Conservation (phyloP, 2,329 filamentous ascomycete species). For the Tolypocladium nubicola region DNA sequence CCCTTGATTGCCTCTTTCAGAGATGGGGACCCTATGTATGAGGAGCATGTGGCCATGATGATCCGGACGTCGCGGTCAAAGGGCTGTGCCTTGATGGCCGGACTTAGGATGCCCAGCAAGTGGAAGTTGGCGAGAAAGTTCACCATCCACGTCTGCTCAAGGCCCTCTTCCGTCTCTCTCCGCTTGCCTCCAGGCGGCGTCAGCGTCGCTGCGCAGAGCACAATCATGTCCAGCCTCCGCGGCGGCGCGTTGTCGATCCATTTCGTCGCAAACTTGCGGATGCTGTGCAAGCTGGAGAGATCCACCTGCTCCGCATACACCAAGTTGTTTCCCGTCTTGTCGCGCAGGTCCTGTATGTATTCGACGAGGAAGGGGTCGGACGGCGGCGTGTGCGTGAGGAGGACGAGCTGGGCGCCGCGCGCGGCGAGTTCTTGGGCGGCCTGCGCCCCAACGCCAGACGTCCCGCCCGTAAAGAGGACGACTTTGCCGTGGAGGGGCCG, state of each 20-base stretch:
- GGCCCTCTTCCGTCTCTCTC: constrained; percentile 59
- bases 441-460: constrained; percentile 79
- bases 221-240: constrained; percentile 77
- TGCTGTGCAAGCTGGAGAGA: constrained; percentile 75
- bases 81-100: constrained; percentile 81
- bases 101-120: constrained; percentile 79
- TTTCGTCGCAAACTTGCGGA: constrained; percentile 87
- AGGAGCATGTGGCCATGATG: constrained; percentile 75
- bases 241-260: constrained; percentile 96
- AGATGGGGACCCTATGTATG: constrained; percentile 71
- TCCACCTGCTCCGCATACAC: constrained; percentile 96
- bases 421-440: constrained; percentile 64
- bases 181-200: constrained; percentile 55
- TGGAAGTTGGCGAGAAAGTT: constrained; percentile 97
- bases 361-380: constrained; percentile 85
- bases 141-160: constrained; percentile 86
- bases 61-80: constrained; percentile 88
- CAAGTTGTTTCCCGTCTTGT: constrained; percentile 67
- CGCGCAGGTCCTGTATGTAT: constrained; percentile 80
- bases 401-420: constrained; percentile 80
- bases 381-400: constrained; percentile 74
- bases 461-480: constrained; percentile 87
- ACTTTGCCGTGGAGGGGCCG: constrained; percentile 88
- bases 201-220: constrained; percentile 74
- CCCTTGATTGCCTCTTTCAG: constrained; percentile 41